Evolutionary conservation across 805 yeast species (phyloP).

Genomic region (Myxozyma lipomycoides): DNA sequence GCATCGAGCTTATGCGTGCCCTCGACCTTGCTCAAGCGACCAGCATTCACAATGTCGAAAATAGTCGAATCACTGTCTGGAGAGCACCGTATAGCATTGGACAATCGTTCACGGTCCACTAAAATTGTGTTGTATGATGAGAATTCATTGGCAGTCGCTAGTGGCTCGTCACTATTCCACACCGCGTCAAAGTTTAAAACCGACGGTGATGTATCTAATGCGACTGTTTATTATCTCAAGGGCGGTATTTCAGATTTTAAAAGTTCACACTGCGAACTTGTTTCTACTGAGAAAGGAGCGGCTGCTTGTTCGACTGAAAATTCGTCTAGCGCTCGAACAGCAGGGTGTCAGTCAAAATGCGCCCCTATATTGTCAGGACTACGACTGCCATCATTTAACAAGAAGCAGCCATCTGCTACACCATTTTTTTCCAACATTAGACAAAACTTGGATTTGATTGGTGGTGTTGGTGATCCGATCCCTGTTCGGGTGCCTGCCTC

Average conservation of each 20-base stretch:
- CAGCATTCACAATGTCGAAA: conserved; percentile 56
- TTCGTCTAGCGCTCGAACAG: neutral
- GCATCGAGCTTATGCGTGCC: conserved; percentile 82
- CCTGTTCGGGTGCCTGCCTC: conserved; percentile 30
- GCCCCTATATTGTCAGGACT: conserved; percentile 34
- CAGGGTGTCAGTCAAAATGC: conserved; percentile 4
- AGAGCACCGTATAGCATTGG: conserved; percentile 33
- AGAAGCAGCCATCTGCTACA: conserved; percentile 27
- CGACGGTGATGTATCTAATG: conserved; percentile 13
- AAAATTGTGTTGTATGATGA: conserved; percentile 52
- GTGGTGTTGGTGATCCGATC: conserved; percentile 33
- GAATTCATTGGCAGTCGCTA: conserved; percentile 26
- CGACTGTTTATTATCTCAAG: conserved; percentile 29
- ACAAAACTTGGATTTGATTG: conserved; percentile 31
- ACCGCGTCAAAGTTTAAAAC: conserved; percentile 26
- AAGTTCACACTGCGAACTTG: neutral
- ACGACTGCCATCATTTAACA: conserved; percentile 27
- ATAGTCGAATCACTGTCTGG: conserved; percentile 39
- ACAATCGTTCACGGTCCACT: conserved; percentile 25
- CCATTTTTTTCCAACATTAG: conserved; percentile 34
- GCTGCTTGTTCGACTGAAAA: neutral
- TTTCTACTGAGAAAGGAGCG: neutral
- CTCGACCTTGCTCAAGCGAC: conserved; percentile 76
- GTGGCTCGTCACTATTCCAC: conserved; percentile 13
- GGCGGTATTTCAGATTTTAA: conserved; percentile 27